These are phyloP conservation scores for Chamaecrista fasciculata DNA, from an alignment of 306 rosid genomes.

Conservation along the genomic window DNA sequence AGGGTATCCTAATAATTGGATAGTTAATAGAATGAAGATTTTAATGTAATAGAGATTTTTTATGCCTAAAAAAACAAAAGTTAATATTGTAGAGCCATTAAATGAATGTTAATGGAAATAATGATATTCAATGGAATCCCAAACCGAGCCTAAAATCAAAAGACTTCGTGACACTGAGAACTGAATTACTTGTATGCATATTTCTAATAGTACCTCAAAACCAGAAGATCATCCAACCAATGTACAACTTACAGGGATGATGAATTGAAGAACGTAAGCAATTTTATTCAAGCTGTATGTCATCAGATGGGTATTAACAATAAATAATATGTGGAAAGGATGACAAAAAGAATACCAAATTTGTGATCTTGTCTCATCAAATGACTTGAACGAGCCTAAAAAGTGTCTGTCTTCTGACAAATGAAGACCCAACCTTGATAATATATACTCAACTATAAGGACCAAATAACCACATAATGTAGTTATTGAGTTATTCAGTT, in stretches of 20 bases:
- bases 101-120: no score
- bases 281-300: constrained; percentile 12
- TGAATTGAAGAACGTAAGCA: constrained; percentile 8
- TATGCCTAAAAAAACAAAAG: no score
- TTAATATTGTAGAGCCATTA: no score
- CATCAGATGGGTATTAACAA: constrained; percentile 2
- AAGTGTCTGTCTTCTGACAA: constrained; percentile 13
- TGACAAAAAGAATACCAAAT: constrained; percentile 5
- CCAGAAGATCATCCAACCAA: not conserved
- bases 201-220: constrained; percentile 11
- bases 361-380: constrained; percentile 11
- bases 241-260: constrained; percentile 7
- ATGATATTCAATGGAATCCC: no score
- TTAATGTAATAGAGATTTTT: no score
- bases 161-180: constrained; percentile 21
- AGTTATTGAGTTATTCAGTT: not conserved
- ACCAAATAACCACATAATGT: not conserved
- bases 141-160: no score
- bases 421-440: not conserved
- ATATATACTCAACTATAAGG: not conserved
- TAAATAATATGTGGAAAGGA: not conserved
- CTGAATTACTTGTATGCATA: constrained; percentile 1
- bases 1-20: no score
- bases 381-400: constrained; percentile 2
- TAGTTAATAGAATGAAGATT: no score